A percentile compares a stretch with the other conserved stretches of the same genome.
phyloP scores from a whole-genome alignment of 768 basidiomycete species.

The Hygrophoropsis aurantiaca region DNA sequence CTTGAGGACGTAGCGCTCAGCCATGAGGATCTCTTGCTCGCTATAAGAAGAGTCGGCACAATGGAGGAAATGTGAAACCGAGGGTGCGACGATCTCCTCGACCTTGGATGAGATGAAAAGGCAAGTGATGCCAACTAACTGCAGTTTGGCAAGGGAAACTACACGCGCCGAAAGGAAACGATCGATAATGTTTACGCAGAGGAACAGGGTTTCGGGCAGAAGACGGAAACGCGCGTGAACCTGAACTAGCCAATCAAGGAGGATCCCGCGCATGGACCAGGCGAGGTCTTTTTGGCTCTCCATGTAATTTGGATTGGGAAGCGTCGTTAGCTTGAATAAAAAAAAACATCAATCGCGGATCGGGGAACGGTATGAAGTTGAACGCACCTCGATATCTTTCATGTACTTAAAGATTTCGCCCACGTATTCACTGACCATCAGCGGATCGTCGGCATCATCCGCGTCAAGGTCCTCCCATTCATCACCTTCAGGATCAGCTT shows the following conservation, averaged over 20 bases:
- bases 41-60: constrained; percentile 78
- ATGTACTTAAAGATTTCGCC: constrained; percentile 92
- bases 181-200: constrained; percentile 83
- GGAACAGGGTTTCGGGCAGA: constrained; percentile 88
- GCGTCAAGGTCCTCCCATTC: constrained; percentile 92
- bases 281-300: constrained; percentile 75
- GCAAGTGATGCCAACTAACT: constrained; percentile 86
- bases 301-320: constrained; percentile 88
- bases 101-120: constrained; percentile 90
- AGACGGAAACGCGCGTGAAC: constrained; percentile 86
- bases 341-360: constrained; percentile 5
- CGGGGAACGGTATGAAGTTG: constrained; percentile 2
- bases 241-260: constrained; percentile 93
- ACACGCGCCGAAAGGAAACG: constrained; percentile 70
- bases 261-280: constrained; percentile 87
- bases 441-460: constrained; percentile 89
- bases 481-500: constrained; percentile 63
- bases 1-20: constrained; percentile 85
- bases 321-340: constrained; percentile 68
- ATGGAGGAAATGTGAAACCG: constrained; percentile 74
- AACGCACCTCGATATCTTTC: constrained; percentile 74
- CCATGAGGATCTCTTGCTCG: constrained; percentile 80
- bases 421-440: constrained; percentile 98
- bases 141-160: constrained; percentile 81
- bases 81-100: constrained; percentile 89